These are phyloP conservation scores for Paramecium caudatum DNA, from an alignment of 73 alveolate genomes.

Conservation along the genomic window DNA sequence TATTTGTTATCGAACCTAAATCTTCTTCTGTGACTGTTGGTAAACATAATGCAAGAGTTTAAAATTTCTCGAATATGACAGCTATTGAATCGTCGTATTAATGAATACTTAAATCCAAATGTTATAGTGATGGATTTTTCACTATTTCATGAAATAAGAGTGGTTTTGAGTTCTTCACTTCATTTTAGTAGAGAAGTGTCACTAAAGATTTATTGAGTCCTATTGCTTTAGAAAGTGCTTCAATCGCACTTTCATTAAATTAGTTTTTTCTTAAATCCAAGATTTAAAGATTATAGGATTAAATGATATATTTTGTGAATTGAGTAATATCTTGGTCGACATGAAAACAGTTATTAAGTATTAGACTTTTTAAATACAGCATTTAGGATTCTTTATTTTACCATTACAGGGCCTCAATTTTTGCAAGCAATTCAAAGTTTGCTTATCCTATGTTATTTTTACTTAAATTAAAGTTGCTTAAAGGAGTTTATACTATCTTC, in stretches of 20 bases:
- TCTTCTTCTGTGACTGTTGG: background rate
- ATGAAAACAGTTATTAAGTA: background rate
- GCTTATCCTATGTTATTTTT: background rate
- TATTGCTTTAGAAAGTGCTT: background rate
- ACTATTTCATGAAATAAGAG: background rate
- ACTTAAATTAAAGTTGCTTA: background rate
- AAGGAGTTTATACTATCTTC: background rate
- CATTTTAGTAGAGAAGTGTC: background rate
- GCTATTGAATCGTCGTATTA: background rate
- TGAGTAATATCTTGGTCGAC: background rate
- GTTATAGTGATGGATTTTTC: background rate
- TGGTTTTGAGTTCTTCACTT: background rate
- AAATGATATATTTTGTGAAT: background rate
- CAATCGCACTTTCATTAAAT: background rate
- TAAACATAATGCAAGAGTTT: background rate
- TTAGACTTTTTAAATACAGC: background rate
- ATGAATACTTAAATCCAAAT: background rate
- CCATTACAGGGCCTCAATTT: background rate
- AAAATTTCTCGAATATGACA: background rate
- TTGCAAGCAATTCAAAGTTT: background rate
- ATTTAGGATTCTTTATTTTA: conserved; percentile 14
- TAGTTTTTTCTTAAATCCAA: conserved; percentile 26
- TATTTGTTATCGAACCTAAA: background rate
- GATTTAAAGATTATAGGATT: background rate
- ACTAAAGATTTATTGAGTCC: background rate